Evolutionary conservation across 2,329 filamentous ascomycete genomes (phyloP).

Genomic region (Emericellopsis cladophorae): DNA sequence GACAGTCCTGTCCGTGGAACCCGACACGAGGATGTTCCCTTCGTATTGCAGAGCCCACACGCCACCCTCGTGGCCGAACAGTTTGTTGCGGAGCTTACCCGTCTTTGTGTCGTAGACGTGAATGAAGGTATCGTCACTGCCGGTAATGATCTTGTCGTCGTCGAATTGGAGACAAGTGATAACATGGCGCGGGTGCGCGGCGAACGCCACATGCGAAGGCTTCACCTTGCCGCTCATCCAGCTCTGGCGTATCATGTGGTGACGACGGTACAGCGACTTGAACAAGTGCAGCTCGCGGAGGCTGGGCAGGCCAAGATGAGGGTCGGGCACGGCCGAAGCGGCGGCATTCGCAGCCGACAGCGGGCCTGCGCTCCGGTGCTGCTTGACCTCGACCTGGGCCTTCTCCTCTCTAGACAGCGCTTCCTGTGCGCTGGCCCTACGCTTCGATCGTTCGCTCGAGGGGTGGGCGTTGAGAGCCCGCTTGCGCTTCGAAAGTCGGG

Average conservation of each 20-base stretch:
- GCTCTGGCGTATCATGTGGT: slow-evolving; percentile 77
- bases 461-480: slow-evolving; percentile 31
- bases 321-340: slow-evolving; percentile 69
- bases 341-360: slow-evolving; percentile 79
- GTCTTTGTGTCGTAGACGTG: slow-evolving; percentile 98
- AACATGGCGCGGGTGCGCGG: slow-evolving; percentile 91
- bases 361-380: slow-evolving; percentile 63
- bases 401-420: slow-evolving; percentile 28
- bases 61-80: slow-evolving; percentile 90
- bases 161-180: slow-evolving; percentile 98
- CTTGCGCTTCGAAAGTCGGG: slow-evolving; percentile 44
- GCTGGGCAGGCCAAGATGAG: slow-evolving; percentile 64
- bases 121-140: slow-evolving; percentile 94
- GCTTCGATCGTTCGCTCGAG: slow-evolving; percentile 37
- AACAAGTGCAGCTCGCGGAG: slow-evolving; percentile 80
- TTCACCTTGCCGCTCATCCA: slow-evolving; percentile 84
- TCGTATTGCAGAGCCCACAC: slow-evolving; percentile 97
- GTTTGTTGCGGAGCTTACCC: slow-evolving; percentile 66
- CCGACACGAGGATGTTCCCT: slow-evolving; percentile 87
- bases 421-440: slow-evolving; percentile 37
- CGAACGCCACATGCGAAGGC: slow-evolving; percentile 86
- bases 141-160: slow-evolving; percentile 93
- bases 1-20: slow-evolving; percentile 93
- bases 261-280: slow-evolving; percentile 90
- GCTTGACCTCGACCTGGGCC: slow-evolving; percentile 24